These are phyloP conservation scores for Gossypium davidsonii DNA, from an alignment of 441 rosid species.

Conservation along the genomic window DNA sequence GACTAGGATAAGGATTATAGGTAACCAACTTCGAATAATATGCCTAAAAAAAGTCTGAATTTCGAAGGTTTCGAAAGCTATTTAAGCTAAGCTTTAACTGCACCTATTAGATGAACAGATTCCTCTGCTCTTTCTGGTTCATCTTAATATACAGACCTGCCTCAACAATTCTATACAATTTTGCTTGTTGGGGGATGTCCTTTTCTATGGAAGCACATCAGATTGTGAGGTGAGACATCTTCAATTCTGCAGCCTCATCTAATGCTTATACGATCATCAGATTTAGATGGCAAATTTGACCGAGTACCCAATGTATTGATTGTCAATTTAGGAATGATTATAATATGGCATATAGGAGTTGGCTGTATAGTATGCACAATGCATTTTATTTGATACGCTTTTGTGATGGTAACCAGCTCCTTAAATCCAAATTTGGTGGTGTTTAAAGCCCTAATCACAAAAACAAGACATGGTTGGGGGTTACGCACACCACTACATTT, in stretches of 20 bases:
- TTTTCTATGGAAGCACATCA: too few species aligned
- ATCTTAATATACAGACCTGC: too few species aligned
- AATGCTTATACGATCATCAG: neutral
- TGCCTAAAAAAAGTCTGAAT: neutral
- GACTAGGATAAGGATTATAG: neutral
- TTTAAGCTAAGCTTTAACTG: too few species aligned
- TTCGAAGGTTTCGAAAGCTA: too few species aligned
- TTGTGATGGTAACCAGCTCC: constrained; percentile 17
- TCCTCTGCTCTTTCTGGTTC: too few species aligned
- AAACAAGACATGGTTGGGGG: constrained; percentile 17
- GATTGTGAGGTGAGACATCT: neutral
- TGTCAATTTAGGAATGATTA: neutral
- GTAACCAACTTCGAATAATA: neutral
- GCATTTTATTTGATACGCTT: neutral
- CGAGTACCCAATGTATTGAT: neutral
- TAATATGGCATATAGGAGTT: neutral
- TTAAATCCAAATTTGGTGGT: constrained; percentile 26
- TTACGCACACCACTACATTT: constrained; percentile 38
- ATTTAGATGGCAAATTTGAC: neutral
- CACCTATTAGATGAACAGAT: too few species aligned
- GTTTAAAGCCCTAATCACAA: constrained; percentile 39
- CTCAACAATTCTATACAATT: too few species aligned
- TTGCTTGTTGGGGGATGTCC: too few species aligned
- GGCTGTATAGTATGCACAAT: neutral
- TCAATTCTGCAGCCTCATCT: neutral